Percentiles rank a stretch among this genome's conserved stretches.
Conservation (phyloP, 306 rosid species). For the Corylus americana region DNA sequence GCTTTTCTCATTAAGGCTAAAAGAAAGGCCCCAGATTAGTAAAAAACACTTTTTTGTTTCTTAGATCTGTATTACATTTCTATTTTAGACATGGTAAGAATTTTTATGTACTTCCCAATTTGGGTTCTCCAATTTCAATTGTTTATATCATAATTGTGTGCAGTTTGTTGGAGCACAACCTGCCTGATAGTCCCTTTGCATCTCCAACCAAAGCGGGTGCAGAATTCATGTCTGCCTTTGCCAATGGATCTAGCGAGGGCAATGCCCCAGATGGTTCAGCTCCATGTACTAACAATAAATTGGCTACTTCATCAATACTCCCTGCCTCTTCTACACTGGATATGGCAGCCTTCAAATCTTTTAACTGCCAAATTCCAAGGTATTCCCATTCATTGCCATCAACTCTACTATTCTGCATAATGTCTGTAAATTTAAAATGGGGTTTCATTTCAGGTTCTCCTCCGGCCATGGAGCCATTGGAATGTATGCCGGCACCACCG, state of each 20-base stretch:
- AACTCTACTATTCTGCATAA: neutral
- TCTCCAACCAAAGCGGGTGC: constrained; percentile 80
- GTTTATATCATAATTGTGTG: constrained; percentile 34
- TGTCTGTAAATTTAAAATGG: constrained; percentile 12
- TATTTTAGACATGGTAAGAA: constrained; percentile 34
- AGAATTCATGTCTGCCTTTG: constrained; percentile 49
- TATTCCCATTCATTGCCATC: constrained; percentile 17
- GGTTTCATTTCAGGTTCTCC: constrained; percentile 56
- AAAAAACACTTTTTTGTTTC: constrained; percentile 23
- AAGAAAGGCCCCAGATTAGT: constrained; percentile 30
- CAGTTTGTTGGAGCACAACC: constrained; percentile 98
- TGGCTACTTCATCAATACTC: constrained; percentile 50
- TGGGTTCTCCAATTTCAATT: constrained; percentile 11
- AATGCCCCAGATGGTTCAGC: constrained; percentile 44
- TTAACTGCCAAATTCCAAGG: constrained; percentile 93
- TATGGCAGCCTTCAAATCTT: constrained; percentile 79
- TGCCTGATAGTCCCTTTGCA: constrained; percentile 96
- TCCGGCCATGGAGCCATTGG: constrained; percentile 84
- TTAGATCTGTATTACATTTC: constrained; percentile 21
- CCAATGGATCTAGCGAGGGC: constrained; percentile 46
- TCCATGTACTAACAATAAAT: constrained; percentile 46
- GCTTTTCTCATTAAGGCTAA: constrained; percentile 26
- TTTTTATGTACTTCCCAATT: constrained; percentile 33
- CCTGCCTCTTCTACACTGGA: constrained; percentile 62
- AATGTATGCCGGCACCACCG: constrained; percentile 77